phyloP scores from a whole-genome alignment of 495 filamentous ascomycete species.

The Monascus purpureus region DNA sequence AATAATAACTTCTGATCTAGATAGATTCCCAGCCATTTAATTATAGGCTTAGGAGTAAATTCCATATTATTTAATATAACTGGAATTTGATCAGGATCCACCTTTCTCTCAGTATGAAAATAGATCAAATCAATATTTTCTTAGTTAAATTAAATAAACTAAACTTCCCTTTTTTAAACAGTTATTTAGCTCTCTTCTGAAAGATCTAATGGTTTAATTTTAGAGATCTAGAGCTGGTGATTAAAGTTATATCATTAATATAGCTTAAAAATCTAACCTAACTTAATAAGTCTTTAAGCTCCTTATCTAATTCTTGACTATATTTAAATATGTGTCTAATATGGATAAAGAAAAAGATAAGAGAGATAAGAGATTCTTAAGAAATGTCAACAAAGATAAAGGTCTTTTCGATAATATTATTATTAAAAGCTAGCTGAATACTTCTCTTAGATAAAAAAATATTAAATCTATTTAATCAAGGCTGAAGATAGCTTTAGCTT shows the following conservation, averaged over 20 bases:
- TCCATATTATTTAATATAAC: background rate
- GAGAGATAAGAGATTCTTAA: background rate
- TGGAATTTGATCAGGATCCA: background rate
- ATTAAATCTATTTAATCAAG: background rate
- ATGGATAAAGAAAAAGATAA: background rate
- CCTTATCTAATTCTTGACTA: background rate
- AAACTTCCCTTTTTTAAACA: background rate
- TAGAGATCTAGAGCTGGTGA: background rate
- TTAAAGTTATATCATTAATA: background rate
- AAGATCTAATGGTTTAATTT: background rate
- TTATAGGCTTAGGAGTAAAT: background rate
- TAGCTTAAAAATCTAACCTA: background rate
- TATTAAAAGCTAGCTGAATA: background rate
- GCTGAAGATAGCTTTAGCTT: background rate
- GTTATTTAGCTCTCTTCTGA: background rate
- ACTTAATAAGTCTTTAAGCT: background rate
- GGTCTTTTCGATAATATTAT: background rate
- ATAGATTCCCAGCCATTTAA: background rate
- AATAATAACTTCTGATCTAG: background rate
- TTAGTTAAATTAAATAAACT: background rate
- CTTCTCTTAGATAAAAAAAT: background rate
- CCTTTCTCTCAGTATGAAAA: background rate
- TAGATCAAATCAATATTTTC: background rate
- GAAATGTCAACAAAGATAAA: background rate
- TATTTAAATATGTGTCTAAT: background rate